These are phyloP conservation scores for Fusarium pseudoanthophilum DNA, from an alignment of 2,329 filamentous ascomycete species.

Conservation along the genomic window DNA sequence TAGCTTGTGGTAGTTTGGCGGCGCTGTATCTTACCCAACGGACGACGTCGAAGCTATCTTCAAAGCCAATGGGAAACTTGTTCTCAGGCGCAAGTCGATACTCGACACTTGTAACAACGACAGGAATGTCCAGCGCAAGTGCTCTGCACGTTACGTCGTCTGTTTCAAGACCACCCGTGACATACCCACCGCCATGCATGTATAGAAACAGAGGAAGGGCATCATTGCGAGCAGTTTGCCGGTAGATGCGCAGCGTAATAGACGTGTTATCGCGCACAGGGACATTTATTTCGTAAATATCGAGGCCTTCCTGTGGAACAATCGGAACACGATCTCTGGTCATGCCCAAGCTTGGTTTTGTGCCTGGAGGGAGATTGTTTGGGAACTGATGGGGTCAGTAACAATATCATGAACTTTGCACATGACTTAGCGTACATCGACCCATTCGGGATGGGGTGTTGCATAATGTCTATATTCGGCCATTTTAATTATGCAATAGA, in stretches of 20 bases:
- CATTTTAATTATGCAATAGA: slow-evolving; percentile 3
- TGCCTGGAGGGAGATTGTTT: slow-evolving; percentile 38
- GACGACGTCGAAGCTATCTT: slow-evolving; percentile 57
- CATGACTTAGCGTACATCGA: slow-evolving; percentile 2
- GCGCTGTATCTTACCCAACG: slow-evolving; percentile 37
- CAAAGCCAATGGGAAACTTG: slow-evolving; percentile 57
- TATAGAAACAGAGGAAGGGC: slow-evolving; percentile 39
- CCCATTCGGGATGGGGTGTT: slow-evolving; percentile 17
- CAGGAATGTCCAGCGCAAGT: slow-evolving; percentile 34
- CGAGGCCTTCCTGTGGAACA: slow-evolving; percentile 30
- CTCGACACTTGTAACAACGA: slow-evolving; percentile 59
- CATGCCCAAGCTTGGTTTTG: slow-evolving; percentile 22
- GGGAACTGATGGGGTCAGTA: slow-evolving; percentile 36
- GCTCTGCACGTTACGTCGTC: slow-evolving; percentile 43
- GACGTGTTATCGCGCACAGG: slow-evolving; percentile 29
- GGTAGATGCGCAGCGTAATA: slow-evolving; percentile 39
- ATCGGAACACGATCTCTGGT: slow-evolving; percentile 37
- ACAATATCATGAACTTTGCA: not conserved
- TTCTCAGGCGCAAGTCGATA: slow-evolving; percentile 64
- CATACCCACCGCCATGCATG: slow-evolving; percentile 44
- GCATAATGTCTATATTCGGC: slow-evolving; percentile 27
- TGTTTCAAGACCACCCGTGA: slow-evolving; percentile 43
- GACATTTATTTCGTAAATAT: slow-evolving; percentile 40
- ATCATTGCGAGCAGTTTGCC: slow-evolving; percentile 7
- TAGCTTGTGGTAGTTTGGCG: not conserved